Evolutionary conservation across 2,329 filamentous ascomycete species (phyloP).

Genomic region (Epichloe gansuensis): DNA sequence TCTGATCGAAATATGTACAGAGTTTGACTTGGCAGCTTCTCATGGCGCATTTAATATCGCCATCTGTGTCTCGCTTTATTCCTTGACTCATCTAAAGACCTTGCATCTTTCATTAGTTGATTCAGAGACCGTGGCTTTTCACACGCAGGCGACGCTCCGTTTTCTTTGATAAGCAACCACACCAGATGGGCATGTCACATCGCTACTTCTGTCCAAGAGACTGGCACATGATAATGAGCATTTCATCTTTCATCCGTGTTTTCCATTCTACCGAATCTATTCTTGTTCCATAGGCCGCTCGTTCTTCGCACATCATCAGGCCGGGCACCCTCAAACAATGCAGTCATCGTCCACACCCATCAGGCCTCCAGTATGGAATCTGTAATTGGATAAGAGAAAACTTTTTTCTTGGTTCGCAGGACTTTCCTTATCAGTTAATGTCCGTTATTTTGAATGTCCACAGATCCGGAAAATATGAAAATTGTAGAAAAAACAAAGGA

Average conservation of each 20-base stretch:
- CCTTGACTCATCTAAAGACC: no score
- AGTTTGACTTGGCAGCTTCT: no score
- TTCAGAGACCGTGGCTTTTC: no score
- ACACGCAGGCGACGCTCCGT: no score
- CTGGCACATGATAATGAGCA: no score
- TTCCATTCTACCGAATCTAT: constrained; percentile 27
- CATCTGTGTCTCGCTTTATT: no score
- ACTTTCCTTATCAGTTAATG: constrained; percentile 17
- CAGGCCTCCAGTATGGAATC: constrained; percentile 13
- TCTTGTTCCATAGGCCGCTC: constrained; percentile 19
- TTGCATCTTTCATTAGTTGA: no score
- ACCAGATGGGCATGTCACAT: no score
- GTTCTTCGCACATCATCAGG: constrained; percentile 9
- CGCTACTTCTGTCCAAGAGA: no score
- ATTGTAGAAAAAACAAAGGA: constrained; percentile 10
- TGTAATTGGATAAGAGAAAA: constrained; percentile 16
- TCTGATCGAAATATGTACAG: no score
- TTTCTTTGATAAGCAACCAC: no score
- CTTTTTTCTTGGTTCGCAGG: constrained; percentile 12
- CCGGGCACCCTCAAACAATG: constrained; percentile 7
- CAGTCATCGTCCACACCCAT: constrained; percentile 17
- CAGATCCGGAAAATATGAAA: constrained; percentile 13
- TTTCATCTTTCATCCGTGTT: constrained; percentile 9
- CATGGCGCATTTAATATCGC: no score
- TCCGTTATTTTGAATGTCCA: constrained; percentile 18